A percentile compares a stretch with the other conserved stretches of the same genome.
Conservation (phyloP, 2,329 filamentous ascomycete species). For the Chaetomiaceae sp. region DNA sequence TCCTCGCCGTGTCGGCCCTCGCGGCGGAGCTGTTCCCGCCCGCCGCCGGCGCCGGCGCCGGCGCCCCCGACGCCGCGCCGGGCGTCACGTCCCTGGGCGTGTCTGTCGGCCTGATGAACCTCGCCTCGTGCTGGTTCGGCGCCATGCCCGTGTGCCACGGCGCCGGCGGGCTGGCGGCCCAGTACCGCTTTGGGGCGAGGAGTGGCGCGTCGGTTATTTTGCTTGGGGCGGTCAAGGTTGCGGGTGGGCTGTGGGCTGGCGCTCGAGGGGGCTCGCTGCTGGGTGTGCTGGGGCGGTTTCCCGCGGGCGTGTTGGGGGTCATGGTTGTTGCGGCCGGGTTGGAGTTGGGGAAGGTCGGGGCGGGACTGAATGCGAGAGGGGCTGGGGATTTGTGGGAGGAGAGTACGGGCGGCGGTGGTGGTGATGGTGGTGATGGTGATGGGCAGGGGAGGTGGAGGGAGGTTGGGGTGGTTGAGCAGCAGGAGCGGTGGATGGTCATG, state of each 20-base stretch:
- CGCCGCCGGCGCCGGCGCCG: too few relatives aligned
- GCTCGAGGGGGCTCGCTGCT: constrained; percentile 76
- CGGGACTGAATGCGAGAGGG: constrained; percentile 69
- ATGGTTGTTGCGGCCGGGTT: constrained; percentile 88
- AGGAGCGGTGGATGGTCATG: constrained; percentile 83
- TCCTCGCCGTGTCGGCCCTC: constrained; percentile 81
- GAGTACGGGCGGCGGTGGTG: constrained; percentile 32
- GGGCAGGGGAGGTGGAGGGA: constrained; percentile 31
- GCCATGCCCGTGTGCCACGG: constrained; percentile 96
- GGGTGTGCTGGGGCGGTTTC: constrained; percentile 66
- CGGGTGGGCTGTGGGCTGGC: too few relatives aligned
- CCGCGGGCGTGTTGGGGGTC: constrained; percentile 71
- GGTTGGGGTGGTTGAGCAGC: constrained; percentile 52
- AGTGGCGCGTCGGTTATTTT: constrained; percentile 80
- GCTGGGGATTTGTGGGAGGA: constrained; percentile 56
- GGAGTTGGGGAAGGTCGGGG: constrained; percentile 69
- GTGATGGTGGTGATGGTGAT: constrained; percentile 14
- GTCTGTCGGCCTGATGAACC: constrained; percentile 79
- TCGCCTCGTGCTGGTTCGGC: constrained; percentile 84
- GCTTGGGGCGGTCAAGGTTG: constrained; percentile 69
- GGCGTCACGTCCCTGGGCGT: constrained; percentile 64
- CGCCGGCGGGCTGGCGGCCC: constrained; percentile 82
- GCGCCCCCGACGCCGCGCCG: too few relatives aligned
- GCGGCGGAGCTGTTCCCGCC: constrained; percentile 69
- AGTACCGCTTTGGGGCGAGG: constrained; percentile 86